Conservation (phyloP, 148 eudicot genomes). For the Nyssa sinensis region DNA sequence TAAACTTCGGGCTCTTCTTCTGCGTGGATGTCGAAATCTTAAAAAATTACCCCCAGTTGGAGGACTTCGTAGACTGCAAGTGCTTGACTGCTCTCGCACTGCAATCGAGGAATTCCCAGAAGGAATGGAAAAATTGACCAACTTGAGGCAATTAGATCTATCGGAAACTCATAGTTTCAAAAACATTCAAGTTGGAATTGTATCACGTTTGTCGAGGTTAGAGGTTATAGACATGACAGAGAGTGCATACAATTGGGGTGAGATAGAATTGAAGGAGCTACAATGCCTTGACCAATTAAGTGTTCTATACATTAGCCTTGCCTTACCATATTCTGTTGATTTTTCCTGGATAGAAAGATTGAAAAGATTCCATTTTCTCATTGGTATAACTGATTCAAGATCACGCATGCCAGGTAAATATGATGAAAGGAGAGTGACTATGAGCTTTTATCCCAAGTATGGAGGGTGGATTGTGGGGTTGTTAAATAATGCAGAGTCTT, state of each 20-base stretch:
- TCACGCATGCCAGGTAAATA: background rate
- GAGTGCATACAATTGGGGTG: conserved; percentile 12
- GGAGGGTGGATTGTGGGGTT: no score
- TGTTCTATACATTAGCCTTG: background rate
- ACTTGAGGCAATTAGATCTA: conserved; percentile 7
- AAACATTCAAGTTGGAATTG: background rate
- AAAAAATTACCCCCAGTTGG: conserved; percentile 9
- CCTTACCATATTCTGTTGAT: background rate
- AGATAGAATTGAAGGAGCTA: background rate
- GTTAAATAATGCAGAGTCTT: no score
- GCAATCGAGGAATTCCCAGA: conserved; percentile 1
- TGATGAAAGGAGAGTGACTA: background rate
- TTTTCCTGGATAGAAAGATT: background rate
- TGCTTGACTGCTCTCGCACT: conserved; percentile 8
- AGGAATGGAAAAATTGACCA: conserved; percentile 13
- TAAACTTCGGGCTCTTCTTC: no score
- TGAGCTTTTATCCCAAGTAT: no score
- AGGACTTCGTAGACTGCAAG: background rate
- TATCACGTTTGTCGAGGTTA: background rate
- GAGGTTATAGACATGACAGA: conserved; percentile 3
- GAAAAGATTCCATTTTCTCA: background rate
- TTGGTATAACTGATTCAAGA: background rate
- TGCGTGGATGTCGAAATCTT: background rate
- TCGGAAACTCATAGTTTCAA: background rate
- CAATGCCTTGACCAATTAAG: background rate